These are phyloP conservation scores for Salvia splendens DNA, from an alignment of 257 asterid genomes.

Conservation along the genomic window DNA sequence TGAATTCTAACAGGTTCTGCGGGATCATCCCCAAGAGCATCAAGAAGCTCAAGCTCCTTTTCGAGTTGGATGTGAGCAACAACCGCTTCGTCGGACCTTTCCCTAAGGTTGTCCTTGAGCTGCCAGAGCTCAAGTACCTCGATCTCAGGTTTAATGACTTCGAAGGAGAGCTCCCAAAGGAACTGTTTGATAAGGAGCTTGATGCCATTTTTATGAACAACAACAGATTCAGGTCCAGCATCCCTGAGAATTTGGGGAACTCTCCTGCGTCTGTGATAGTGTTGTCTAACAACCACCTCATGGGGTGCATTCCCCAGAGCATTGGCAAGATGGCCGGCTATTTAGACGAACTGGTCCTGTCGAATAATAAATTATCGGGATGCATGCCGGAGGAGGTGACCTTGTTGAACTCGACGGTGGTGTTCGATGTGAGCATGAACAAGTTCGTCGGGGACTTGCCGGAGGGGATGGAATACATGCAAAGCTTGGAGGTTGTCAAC, in stretches of 20 bases:
- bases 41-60: conserved; percentile 39
- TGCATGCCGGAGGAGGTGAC: conserved; percentile 64
- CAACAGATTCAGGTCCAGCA: conserved; percentile 51
- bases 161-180: conserved; percentile 68
- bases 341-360: conserved; percentile 46
- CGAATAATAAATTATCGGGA: conserved; percentile 49
- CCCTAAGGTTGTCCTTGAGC: conserved; percentile 55
- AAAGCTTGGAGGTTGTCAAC: conserved; percentile 44
- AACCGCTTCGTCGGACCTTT: conserved; percentile 84
- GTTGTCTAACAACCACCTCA: conserved; percentile 46
- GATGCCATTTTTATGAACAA: conserved; percentile 60
- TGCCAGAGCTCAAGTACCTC: conserved; percentile 61
- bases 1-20: conserved; percentile 83
- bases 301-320: conserved; percentile 62
- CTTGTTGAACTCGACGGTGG: conserved; percentile 39
- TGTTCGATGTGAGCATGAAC: conserved; percentile 47
- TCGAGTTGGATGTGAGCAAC: conserved; percentile 87
- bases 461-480: conserved; percentile 44
- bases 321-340: conserved; percentile 52
- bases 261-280: conserved; percentile 63
- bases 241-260: conserved; percentile 59
- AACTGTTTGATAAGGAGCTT: conserved; percentile 48
- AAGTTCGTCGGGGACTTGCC: conserved; percentile 55
- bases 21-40: conserved; percentile 71
- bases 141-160: conserved; percentile 86